Base-by-base conservation (phyloP, 768 basidiomycete species). In the Calocera cornea region DNA sequence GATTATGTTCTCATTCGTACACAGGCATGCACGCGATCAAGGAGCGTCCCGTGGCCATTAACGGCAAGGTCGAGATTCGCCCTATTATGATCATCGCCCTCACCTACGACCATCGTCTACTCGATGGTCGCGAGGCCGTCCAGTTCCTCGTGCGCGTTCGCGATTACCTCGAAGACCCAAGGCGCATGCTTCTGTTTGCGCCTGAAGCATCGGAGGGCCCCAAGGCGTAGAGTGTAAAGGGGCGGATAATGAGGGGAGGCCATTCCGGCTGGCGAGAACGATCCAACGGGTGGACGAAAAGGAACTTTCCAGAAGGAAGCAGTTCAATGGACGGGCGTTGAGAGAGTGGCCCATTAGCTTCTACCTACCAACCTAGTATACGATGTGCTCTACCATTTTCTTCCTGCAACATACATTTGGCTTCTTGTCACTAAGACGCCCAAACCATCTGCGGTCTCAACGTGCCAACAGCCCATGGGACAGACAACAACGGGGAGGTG, bases 121-220 rank as follows among this genome's bases (percentile, higher is more conserved):
- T 99, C 71, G 95, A 99, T 75, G 95, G 95, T 38, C 83, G 95
- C 71, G 95, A 99, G 78, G 95, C 90, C 36, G 90, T 93, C 65
- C 95, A 94, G 41, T 97, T 99, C 92, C 87, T 99, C 71, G 93
- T 95, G 73, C 88, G 87, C 79, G 84, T 97, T 77, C 90, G 90
- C 76, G 89, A 97, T 76, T 94, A 95, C 77, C 83, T 97, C 68
- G 92, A 97, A 77, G 92, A 95, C 78, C 92, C 93, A n/a, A 81
- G 88, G 71, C 89, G 88, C 82, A 95, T 95, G 91, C 80, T 90
- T 40, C 83, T 90, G 34, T 60, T 47, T 24, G 44, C 44, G 8
- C 44, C 44, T 47, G 44, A 47, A 47, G 5, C 44, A 19, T 47
- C 44, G 16, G 44, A 47, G 19, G 44, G 44, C 19, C 5, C 44